phyloP scores from a whole-genome alignment of 495 filamentous ascomycete species.

The Aspergillus asperescens region DNA sequence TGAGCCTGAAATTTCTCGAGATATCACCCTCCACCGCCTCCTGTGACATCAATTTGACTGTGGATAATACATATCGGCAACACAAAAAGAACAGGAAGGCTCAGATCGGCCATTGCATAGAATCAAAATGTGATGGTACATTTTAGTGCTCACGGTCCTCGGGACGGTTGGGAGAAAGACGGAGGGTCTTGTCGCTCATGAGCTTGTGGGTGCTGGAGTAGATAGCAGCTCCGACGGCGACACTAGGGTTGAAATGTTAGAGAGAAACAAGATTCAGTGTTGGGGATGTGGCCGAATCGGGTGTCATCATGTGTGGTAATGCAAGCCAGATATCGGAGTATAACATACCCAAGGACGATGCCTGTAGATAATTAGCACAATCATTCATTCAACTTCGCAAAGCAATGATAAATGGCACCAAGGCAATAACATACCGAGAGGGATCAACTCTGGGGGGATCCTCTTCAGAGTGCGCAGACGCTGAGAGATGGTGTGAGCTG shows the following conservation, averaged over 20 bases:
- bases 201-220: slow-evolving; percentile 82
- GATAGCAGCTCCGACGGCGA: slow-evolving; percentile 63
- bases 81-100: slow-evolving; percentile 25
- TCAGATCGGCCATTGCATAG: slow-evolving; percentile 27
- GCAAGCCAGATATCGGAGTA: slow-evolving; percentile 10
- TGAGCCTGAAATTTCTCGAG: slow-evolving; percentile 26
- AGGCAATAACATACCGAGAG: slow-evolving; percentile 68
- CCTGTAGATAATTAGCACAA: slow-evolving; percentile 45
- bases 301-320: slow-evolving; percentile 18
- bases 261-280: slow-evolving; percentile 2
- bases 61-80: slow-evolving; percentile 35
- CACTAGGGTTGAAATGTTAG: slow-evolving; percentile 41
- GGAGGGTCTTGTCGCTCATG: slow-evolving; percentile 82
- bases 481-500: slow-evolving; percentile 97
- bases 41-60: slow-evolving; percentile 25
- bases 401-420: background rate
- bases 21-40: slow-evolving; percentile 12
- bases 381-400: slow-evolving; percentile 15
- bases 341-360: slow-evolving; percentile 69
- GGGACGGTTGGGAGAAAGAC: slow-evolving; percentile 56
- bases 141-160: slow-evolving; percentile 44
- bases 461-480: slow-evolving; percentile 79
- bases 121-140: slow-evolving; percentile 40
- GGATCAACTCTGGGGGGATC: slow-evolving; percentile 90
- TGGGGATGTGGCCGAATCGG: slow-evolving; percentile 2